Evolutionary conservation across 129 eudicot genomes (phyloP).

Genomic region (Chrysanthemum lavandulifolium): DNA sequence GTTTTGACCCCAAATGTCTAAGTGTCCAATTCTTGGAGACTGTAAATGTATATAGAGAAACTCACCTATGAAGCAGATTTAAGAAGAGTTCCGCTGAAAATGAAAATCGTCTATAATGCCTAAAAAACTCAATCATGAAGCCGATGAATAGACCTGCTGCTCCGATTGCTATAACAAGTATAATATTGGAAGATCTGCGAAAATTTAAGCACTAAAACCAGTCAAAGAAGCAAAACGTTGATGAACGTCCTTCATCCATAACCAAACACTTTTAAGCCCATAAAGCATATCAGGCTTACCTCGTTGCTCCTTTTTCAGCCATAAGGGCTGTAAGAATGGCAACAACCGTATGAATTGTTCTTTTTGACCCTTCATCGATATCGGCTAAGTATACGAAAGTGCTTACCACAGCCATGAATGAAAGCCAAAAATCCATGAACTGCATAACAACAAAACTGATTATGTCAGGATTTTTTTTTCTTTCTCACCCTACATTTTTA

Average conservation of each 20-base stretch:
- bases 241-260: neutral
- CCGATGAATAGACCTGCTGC: slow-evolving; percentile 72
- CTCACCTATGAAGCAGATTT: slow-evolving; percentile 57
- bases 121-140: slow-evolving; percentile 58
- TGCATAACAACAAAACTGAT: slow-evolving; percentile 22
- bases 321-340: slow-evolving; percentile 87
- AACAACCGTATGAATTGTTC: slow-evolving; percentile 86
- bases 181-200: slow-evolving; percentile 75
- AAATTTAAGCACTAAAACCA: neutral
- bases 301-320: slow-evolving; percentile 85
- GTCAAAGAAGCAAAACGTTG: neutral
- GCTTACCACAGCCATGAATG: slow-evolving; percentile 97
- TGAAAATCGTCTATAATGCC: slow-evolving; percentile 53
- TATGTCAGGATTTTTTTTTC: too few species aligned
- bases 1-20: slow-evolving; percentile 8
- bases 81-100: slow-evolving; percentile 43
- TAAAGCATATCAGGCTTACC: slow-evolving; percentile 36
- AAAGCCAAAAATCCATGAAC: slow-evolving; percentile 99
- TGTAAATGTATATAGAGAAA: neutral
- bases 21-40: slow-evolving; percentile 6
- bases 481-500: too few species aligned
- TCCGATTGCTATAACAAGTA: slow-evolving; percentile 79
- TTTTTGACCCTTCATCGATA: slow-evolving; percentile 74
- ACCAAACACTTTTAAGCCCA: neutral
- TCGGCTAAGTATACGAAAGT: slow-evolving; percentile 84